A percentile compares a stretch with the other conserved stretches of the same genome.
Conservation (phyloP, 1,139 yeast species). For the Protomyces gravidus region DNA sequence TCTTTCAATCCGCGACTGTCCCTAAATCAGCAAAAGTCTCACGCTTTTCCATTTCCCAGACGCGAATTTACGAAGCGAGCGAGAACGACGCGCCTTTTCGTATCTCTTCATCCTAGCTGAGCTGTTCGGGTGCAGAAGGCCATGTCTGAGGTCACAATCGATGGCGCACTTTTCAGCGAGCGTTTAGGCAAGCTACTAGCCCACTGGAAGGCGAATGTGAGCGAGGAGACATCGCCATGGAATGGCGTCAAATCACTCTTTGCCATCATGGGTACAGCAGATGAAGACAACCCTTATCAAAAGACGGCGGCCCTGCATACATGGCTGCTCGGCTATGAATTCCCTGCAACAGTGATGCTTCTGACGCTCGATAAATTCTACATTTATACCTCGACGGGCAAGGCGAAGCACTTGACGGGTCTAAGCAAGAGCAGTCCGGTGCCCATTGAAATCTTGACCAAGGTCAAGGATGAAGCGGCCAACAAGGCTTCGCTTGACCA, state of each 20-base stretch:
- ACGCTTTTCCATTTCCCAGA: no score
- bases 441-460: conserved; percentile 63
- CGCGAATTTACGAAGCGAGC: no score
- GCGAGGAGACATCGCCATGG: conserved; percentile 40
- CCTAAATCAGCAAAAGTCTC: no score
- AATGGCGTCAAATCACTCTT: conserved; percentile 55
- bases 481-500: conserved; percentile 63
- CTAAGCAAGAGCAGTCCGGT: conserved; percentile 34
- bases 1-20: no score
- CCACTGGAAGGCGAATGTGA: conserved; percentile 15
- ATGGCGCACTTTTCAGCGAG: conserved; percentile 14
- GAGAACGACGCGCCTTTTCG: no score
- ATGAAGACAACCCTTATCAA: conserved; percentile 84
- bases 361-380: conserved; percentile 59
- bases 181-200: conserved; percentile 18
- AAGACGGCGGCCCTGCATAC: conserved; percentile 83
- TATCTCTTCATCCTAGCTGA: no score
- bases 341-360: conserved; percentile 78
- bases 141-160: conserved; percentile 27
- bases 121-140: no score
- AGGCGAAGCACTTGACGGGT: conserved; percentile 42
- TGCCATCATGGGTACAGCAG: conserved; percentile 74
- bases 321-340: conserved; percentile 93
- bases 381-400: conserved; percentile 63
- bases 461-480: conserved; percentile 77